phyloP scores from a whole-genome alignment of 139 green algal species.

The Tetradesmus lagerheimii region DNA sequence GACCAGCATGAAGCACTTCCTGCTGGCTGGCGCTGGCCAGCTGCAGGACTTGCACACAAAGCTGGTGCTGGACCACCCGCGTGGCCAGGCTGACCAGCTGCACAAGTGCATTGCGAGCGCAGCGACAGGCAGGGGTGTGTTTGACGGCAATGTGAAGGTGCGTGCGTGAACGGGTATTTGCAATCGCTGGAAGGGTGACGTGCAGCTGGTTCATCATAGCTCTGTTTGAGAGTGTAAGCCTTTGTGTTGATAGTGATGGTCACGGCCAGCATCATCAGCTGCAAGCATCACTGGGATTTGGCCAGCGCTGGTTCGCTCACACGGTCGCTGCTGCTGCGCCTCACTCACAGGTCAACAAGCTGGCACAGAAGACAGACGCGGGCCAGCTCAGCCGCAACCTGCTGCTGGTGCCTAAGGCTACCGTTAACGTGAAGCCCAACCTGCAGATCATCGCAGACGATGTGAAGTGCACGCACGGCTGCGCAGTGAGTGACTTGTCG shows the following conservation, averaged over 20 bases:
- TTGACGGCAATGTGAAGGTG: conserved; percentile 97
- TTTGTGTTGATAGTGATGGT: too few relatives aligned
- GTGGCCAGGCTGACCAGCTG: conserved; percentile 87
- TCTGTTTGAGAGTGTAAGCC: too few relatives aligned
- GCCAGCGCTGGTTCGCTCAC: neutral
- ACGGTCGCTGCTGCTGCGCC: neutral
- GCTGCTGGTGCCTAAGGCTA: conserved; percentile 92
- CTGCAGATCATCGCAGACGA: conserved; percentile 99
- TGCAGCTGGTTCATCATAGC: too few relatives aligned
- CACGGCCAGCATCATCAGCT: neutral
- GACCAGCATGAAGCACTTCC: conserved; percentile 89
- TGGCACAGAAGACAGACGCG: conserved; percentile 96
- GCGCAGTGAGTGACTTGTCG: conserved; percentile 95
- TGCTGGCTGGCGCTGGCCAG: conserved; percentile 88
- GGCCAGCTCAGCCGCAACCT: conserved; percentile 96
- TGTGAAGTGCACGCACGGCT: conserved; percentile 99
- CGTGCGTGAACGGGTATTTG: neutral
- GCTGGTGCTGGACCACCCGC: conserved; percentile 84
- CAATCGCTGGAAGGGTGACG: too few relatives aligned
- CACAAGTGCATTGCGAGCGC: conserved; percentile 98
- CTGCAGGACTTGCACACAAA: conserved; percentile 96
- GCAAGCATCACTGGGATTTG: neutral
- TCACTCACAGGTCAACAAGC: conserved; percentile 80
- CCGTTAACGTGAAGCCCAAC: conserved; percentile 99
- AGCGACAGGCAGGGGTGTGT: conserved; percentile 86